Conservation (phyloP, 202 grass and related monocot species). For the Musa balbisiana region DNA sequence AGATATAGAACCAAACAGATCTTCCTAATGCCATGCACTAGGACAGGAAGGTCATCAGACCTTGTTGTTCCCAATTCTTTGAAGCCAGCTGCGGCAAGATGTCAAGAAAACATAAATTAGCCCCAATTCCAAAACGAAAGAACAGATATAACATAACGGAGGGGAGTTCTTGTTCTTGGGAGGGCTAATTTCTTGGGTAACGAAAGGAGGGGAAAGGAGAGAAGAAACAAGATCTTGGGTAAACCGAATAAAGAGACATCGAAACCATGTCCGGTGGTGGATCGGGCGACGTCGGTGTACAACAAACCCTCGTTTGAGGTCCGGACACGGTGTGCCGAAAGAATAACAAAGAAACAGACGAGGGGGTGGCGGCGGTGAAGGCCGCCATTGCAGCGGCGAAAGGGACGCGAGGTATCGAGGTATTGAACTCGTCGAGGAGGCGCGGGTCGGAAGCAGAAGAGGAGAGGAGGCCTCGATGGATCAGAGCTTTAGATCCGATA, state of each 20-base stretch:
- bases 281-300: conserved; percentile 59
- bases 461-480: neutral
- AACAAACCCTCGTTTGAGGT: conserved; percentile 67
- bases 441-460: neutral
- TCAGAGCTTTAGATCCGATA: neutral
- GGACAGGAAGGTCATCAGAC: conserved; percentile 13
- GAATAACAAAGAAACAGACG: conserved; percentile 20
- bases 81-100: conserved; percentile 50
- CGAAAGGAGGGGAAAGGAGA: neutral
- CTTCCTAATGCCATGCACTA: too few relatives aligned
- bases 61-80: conserved; percentile 77
- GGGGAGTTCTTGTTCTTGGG: conserved; percentile 71
- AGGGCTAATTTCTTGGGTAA: conserved; percentile 51
- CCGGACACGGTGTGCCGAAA: conserved; percentile 60
- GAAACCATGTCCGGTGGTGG: conserved; percentile 17
- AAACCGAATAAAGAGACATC: too few relatives aligned
- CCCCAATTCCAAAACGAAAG: conserved; percentile 17
- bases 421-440: too few relatives aligned
- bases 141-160: conserved; percentile 29
- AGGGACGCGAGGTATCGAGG: neutral
- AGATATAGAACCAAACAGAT: too few relatives aligned
- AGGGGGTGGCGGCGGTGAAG: conserved; percentile 2
- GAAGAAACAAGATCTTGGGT: neutral
- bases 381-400: conserved; percentile 19
- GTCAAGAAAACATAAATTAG: conserved; percentile 14